These are phyloP conservation scores for Somion occarium DNA, from an alignment of 1,284 basidiomycete genomes.

Conservation along the genomic window DNA sequence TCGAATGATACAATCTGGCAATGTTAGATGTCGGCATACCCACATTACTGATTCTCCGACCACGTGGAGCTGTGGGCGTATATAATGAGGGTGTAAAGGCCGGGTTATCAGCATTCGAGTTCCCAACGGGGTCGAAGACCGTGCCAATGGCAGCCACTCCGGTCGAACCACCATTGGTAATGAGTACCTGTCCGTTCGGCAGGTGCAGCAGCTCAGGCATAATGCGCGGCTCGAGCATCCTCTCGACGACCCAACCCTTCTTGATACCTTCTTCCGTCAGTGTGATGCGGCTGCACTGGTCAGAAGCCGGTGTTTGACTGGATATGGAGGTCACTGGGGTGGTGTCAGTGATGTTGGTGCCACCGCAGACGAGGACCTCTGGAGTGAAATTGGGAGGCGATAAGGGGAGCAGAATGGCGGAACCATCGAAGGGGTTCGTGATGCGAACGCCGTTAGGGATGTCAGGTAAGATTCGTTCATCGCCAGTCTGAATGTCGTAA, in stretches of 20 bases:
- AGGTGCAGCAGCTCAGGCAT: conserved; percentile 49
- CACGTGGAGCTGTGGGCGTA: conserved; percentile 40
- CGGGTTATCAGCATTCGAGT: conserved; percentile 45
- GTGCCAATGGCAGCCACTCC: conserved; percentile 43
- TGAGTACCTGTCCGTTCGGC: conserved; percentile 47
- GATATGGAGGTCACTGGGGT: no score
- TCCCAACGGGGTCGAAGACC: no score
- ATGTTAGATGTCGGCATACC: conserved; percentile 43
- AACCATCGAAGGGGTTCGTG: conserved; percentile 33
- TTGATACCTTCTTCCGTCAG: no score
- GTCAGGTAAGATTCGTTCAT: conserved; percentile 32
- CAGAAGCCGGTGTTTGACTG: conserved; percentile 32
- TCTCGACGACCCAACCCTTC: conserved; percentile 27
- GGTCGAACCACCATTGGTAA: conserved; percentile 41
- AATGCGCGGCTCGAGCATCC: conserved; percentile 29
- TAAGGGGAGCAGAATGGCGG: no score
- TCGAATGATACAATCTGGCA: conserved; percentile 38
- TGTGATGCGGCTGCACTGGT: conserved; percentile 36
- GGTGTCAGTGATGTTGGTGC: conserved; percentile 43
- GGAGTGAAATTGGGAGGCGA: conserved; percentile 38
- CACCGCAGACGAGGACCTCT: no score
- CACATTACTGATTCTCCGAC: conserved; percentile 40
- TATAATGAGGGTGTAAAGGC: conserved; percentile 46
- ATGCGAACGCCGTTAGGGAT: conserved; percentile 42
- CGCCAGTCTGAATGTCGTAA: conserved; percentile 35